Base-by-base conservation (phyloP, 495 filamentous ascomycete genomes). In the Clavariopsis aquatica region DNA sequence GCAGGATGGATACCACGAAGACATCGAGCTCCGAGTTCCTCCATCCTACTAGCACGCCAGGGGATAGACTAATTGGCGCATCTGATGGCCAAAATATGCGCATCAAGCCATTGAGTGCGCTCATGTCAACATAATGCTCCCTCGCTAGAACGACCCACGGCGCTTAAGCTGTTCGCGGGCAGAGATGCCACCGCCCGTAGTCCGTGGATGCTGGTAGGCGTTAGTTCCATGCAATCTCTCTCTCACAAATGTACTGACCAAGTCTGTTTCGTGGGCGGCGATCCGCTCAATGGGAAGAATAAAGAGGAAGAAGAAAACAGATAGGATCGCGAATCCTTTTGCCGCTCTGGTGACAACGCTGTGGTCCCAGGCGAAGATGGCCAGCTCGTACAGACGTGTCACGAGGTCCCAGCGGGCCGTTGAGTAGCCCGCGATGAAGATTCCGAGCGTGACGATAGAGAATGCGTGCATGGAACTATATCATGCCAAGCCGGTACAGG, bases 401-500 rank as follows among this genome's bases (percentile, higher is more conserved):
- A 97, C 92, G 56, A 99, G 86, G 77, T 97, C 93, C 92, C 92
- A 98, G 81, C 95, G 88, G 71, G 94, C 94, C 78, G 95, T 97
- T 75, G 91, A 97, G 82, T 99, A 99, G 77, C 94, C 94, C 78
- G 94, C 93, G 82, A 98, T 87, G 80, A 99, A 99, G 82, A 99
- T 96, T 75, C 88, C 92, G 78, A 95, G 86, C 60, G 92, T 93
- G 78, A 96, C 83, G 75, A 91, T 80, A 69, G 92, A 96, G 79
- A 97, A 96, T 75, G 92, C 90, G 91, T 96, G 91, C 92, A 97
- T 97, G 81, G 86, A 36, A 57, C 28, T 23, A 45, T 34, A 28
- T 66, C 54, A 58, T 64, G 46, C 52, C 57, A 53, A 45, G 51
- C 41, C 28, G 28, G 34, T 13, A 28, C 27, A 31, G 13, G 41